These are phyloP conservation scores for Tetrapisispora iriomotensis DNA, from an alignment of 805 yeast species.

Conservation along the genomic window DNA sequence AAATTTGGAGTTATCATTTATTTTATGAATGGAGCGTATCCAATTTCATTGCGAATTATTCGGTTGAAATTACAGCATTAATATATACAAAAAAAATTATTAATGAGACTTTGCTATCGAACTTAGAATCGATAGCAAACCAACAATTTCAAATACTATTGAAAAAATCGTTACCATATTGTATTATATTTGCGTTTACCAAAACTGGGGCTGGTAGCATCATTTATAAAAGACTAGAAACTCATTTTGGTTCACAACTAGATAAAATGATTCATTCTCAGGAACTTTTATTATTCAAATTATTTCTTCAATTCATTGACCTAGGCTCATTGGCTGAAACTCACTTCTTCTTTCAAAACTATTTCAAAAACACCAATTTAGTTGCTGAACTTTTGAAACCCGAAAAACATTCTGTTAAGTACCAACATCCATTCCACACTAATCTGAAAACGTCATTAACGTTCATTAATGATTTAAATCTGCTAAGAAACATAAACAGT, in stretches of 20 bases:
- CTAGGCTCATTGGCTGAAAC: slow-evolving; percentile 11
- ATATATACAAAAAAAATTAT: slow-evolving; percentile 9
- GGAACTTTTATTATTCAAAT: slow-evolving; percentile 5
- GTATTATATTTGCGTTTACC: slow-evolving; percentile 14
- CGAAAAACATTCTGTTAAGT: slow-evolving; percentile 2
- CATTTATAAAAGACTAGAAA: slow-evolving; percentile 7
- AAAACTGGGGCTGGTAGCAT: slow-evolving; percentile 7
- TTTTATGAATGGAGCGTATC: slow-evolving; percentile 15
- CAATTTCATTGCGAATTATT: slow-evolving; percentile 9
- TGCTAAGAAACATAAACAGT: neutral
- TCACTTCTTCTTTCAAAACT: slow-evolving; percentile 2
- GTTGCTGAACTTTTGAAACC: neutral
- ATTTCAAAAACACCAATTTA: neutral
- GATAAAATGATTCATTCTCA: neutral
- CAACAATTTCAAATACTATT: slow-evolving; percentile 4
- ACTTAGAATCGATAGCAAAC: neutral
- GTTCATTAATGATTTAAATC: slow-evolving; percentile 5
- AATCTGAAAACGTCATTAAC: slow-evolving; percentile 5
- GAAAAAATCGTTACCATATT: slow-evolving; percentile 8
- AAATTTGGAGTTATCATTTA: neutral
- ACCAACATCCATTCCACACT: slow-evolving; percentile 14
- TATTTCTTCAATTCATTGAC: slow-evolving; percentile 12
- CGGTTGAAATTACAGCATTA: slow-evolving; percentile 13
- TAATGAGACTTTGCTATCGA: neutral
- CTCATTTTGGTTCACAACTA: slow-evolving; percentile 8